Base-by-base conservation (phyloP, 2,329 filamentous ascomycete genomes). In the Alternaria angustiovoidea region DNA sequence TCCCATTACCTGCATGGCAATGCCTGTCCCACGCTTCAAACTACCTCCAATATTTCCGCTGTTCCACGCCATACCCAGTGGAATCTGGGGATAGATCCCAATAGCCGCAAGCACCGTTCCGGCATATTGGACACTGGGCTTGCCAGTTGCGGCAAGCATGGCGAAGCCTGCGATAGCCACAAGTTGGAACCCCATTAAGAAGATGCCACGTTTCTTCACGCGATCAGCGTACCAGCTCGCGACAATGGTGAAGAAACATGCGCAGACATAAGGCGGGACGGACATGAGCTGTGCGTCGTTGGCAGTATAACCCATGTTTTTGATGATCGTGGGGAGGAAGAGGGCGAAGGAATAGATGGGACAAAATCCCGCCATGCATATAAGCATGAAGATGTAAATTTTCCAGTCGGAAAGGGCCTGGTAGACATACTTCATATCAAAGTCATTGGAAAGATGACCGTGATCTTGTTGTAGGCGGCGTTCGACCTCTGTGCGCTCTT, bases 221-320 rank as follows among this genome's bases (percentile, higher is more conserved):
- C 63, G 54, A 32, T 77, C 75, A 1, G 74, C 73, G 34, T 71
- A 70, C 62, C 68, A 76, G 39, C 70, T 72, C 6, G 67, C 75
- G 3, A 53, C 62, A 12, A 78, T 76, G 6, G 74, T 76, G 43
- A 78, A 76, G 59, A 75, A 64, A 47, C 76, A 78, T 11, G 77
- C 77, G 48, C 69, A 75, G 7, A 89, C 84, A 72, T 90, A 91
- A 1, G 88, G 88, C 0, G 89, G 89, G 1, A 81, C 86, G 9
- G 72, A 74, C 74, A 77, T 75, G 16, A 76, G 66, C 43, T 77
- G 73, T 0, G 73, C 73, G 16, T 74, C 66, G 49, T 75, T 77
- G 16, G 83, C 80, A 58, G 78, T 82, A 74, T 89, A 91, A n/a
- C 86, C 84, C 68, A 78, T 83, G 6, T 88, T 90, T 59, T 84